Percentiles rank a stretch among this genome's conserved stretches.
These are phyloP conservation scores for Diaporthe sp. DNA, from an alignment of 2,329 filamentous ascomycete genomes.

Conservation along the genomic window DNA sequence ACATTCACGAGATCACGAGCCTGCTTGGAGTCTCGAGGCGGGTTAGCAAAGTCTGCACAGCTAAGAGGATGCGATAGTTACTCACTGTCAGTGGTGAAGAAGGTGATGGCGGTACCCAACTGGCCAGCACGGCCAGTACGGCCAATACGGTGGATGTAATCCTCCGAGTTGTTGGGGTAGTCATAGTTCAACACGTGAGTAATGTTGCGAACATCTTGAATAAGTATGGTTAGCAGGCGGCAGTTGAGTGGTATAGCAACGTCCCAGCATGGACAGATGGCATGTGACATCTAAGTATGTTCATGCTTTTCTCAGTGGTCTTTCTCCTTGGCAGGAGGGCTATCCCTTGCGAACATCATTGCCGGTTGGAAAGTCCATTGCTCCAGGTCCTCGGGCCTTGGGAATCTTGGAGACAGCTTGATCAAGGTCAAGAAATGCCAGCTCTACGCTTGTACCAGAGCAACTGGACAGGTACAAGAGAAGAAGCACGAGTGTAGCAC, in stretches of 20 bases:
- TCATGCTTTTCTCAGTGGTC: slow-evolving; percentile 62
- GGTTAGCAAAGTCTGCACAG: slow-evolving; percentile 53
- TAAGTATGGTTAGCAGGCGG: slow-evolving; percentile 82
- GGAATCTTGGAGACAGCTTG: slow-evolving; percentile 77
- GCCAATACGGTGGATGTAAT: slow-evolving; percentile 97
- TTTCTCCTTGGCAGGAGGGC: slow-evolving; percentile 71
- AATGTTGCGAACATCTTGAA: slow-evolving; percentile 99
- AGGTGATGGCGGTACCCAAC: slow-evolving; percentile 95
- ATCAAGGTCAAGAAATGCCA: slow-evolving; percentile 83
- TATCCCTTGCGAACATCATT: slow-evolving; percentile 70
- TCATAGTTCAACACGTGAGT: slow-evolving; percentile 99
- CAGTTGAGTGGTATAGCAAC: slow-evolving; percentile 70
- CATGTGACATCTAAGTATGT: slow-evolving; percentile 63
- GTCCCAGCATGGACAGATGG: slow-evolving; percentile 69
- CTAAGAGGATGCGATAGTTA: slow-evolving; percentile 49
- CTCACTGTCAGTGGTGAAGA: slow-evolving; percentile 99
- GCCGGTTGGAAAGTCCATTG: slow-evolving; percentile 65
- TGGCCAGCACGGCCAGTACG: slow-evolving; percentile 96
- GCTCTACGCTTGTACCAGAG: slow-evolving; percentile 82
- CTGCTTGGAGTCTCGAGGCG: slow-evolving; percentile 82
- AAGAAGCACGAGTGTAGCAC: slow-evolving; percentile 83
- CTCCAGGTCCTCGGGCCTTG: slow-evolving; percentile 70
- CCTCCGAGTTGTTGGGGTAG: slow-evolving; percentile 99
- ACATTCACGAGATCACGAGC: slow-evolving; percentile 96
- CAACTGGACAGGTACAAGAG: slow-evolving; percentile 74